These are phyloP conservation scores for Adansonia rubrostipa DNA, from an alignment of 441 rosid genomes.

Conservation along the genomic window DNA sequence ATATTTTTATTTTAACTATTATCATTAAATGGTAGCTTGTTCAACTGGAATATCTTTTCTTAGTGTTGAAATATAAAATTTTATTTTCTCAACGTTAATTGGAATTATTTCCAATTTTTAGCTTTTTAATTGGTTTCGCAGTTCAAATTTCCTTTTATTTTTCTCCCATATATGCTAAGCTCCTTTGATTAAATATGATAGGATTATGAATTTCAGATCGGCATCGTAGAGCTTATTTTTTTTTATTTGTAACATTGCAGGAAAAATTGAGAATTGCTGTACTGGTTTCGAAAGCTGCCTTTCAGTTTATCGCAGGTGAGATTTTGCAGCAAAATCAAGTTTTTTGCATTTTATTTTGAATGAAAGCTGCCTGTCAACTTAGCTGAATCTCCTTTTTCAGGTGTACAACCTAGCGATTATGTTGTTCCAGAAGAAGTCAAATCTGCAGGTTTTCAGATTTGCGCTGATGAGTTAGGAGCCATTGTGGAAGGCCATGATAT, in stretches of 20 bases:
- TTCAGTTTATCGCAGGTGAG: constrained; percentile 75
- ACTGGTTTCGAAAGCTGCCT: constrained; percentile 87
- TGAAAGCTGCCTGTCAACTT: constrained; percentile 2
- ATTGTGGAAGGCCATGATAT: constrained; percentile 77
- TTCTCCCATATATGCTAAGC: background rate
- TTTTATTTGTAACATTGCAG: constrained; percentile 41
- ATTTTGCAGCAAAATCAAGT: constrained; percentile 9
- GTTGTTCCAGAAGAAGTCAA: constrained; percentile 69
- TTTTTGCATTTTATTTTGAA: background rate
- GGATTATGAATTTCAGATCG: background rate
- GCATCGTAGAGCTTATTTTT: background rate
- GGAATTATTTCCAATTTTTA: background rate
- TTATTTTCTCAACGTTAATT: background rate
- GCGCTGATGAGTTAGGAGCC: constrained; percentile 82
- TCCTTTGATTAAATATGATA: background rate
- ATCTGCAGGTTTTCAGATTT: constrained; percentile 77
- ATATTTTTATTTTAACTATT: background rate
- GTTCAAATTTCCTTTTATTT: background rate
- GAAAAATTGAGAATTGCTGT: constrained; percentile 84
- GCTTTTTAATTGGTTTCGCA: background rate
- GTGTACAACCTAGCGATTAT: constrained; percentile 71
- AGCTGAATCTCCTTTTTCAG: constrained; percentile 36
- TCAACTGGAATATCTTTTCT: background rate
- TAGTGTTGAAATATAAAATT: background rate
- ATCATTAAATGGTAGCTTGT: background rate